Base-by-base conservation (phyloP, 2,329 filamentous ascomycete genomes). In the Pseudomassariella vexata region DNA sequence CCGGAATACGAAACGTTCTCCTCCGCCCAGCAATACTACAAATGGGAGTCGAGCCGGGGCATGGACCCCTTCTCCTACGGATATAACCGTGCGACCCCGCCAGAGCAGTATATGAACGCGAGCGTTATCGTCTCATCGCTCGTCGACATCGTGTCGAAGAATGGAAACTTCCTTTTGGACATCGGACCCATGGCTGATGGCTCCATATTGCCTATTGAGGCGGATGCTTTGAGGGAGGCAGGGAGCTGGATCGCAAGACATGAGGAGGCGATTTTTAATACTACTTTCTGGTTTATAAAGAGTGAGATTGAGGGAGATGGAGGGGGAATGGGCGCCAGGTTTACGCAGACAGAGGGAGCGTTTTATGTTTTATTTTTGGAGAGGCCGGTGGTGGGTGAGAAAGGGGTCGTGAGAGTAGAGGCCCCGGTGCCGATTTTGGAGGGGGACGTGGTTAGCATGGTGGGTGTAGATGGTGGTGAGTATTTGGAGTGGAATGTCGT, bases 61-160 rank as follows among this genome's bases (percentile, higher is more conserved):
- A 73, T 79, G 68, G 74, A 79, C 42, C 73, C 74, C 0, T 77
- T 62, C 44, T 65, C 59, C 39, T 79, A 78, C 42, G 74, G 73
- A 3, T 79, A 70, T 52, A 78, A 79, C 46, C 57, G 65, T 6
- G 71, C 70, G 2, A 79, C 73, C 0, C 58, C 65, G 0, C 44
- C 53, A 2, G 47, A 43, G 1, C 57, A 55, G 8, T 76, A 76
- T 47, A 69, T 78, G 63, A 73, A 66, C 24, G 66, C 71, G 1
- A 56, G 48, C 6, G 59, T 52, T 0, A 57, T 78, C 16, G 56
- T 77, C 0, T 52, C 54, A 10, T 59, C 55, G 4, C 60, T 55
- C 14, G 38, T 53, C 5, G 50, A 56, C 16, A 42, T 55, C 28
- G 46, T 53, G 8, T 22, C 44, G 5, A 53, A 53, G 42, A 53